Evolutionary conservation across 1,139 yeast genomes (phyloP), one percentile per base, ranked within the genome.

Genomic region (Geotrichum europaeum): DNA sequence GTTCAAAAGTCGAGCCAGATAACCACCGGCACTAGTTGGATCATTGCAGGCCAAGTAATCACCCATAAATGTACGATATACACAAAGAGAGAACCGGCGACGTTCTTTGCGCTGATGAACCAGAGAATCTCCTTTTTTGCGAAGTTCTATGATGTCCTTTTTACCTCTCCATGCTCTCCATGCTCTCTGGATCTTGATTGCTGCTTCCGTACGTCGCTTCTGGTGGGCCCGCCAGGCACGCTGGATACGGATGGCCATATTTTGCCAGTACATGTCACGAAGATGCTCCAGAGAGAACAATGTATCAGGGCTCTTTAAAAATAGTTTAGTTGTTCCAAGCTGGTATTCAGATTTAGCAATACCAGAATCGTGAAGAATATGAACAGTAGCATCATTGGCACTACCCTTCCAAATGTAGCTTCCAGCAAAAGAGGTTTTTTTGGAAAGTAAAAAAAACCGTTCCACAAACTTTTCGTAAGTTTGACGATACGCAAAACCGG

Each of bases 401-500:
- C 89, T 96, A 32, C 99, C 99, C 57, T 79, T 79, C 97, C 97
- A 95, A 57, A 89, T 92, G 71, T 89, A 95, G 68, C 95, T 99
- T 73, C 99, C 99, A 2, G 99, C 99, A 75, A 95, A 95, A 4
- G 97, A 95, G 40, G 98, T 92, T 66, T 85, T 83, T 3, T 92
- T 84, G 0, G 98, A 91, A 59, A 95, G 79, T 60, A 95, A 76
- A 73, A 90, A 94, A 73, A 95, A 95, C 69, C 99, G 81, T 75
- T 95, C 97, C n/a, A 91, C 97, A 72, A 95, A 95, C 73, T 92
- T 91, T 62, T 94, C 98, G 75, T 92, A 95, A 0, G 97, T 89
- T 65, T 96, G 96, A 76, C 99, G 86, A 71, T 92, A 94, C 1
- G 99, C 99, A 75, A 95, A 95, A 58, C 99, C 99, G 0, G 99